Conservation (phyloP, 805 yeast species). For the Wickerhamia fluorescens region DNA sequence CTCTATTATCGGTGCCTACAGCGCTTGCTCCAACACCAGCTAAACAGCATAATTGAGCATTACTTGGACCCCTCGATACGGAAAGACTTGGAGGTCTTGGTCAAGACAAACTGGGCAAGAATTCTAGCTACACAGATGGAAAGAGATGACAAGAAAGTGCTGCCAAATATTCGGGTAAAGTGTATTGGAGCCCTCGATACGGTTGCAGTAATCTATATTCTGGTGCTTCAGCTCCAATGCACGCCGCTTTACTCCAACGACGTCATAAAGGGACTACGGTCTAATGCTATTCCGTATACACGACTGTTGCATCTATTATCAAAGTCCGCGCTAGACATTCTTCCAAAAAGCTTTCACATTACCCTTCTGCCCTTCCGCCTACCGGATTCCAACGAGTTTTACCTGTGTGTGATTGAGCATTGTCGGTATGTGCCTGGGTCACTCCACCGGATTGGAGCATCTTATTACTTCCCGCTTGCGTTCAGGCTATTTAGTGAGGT, state of each 20-base stretch:
- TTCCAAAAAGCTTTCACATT: slow-evolving; percentile 33
- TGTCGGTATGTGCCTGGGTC: slow-evolving; percentile 7
- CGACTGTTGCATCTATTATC: slow-evolving; percentile 37
- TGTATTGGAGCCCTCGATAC: slow-evolving; percentile 21
- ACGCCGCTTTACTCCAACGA: slow-evolving; percentile 47
- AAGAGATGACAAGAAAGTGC: not conserved
- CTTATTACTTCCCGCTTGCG: slow-evolving; percentile 29
- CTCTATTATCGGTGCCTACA: slow-evolving; percentile 45
- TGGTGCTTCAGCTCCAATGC: slow-evolving; percentile 38
- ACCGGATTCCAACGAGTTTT: slow-evolving; percentile 34
- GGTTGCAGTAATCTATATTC: slow-evolving; percentile 41
- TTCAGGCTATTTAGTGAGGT: slow-evolving; percentile 36
- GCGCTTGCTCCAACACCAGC: slow-evolving; percentile 42
- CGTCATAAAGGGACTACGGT: slow-evolving; percentile 33
- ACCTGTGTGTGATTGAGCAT: no score
- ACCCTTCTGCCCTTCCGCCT: slow-evolving; percentile 32
- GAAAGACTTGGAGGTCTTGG: slow-evolving; percentile 13
- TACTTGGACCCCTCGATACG: slow-evolving; percentile 7
- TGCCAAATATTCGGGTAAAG: no score
- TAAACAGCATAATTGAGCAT: slow-evolving; percentile 13
- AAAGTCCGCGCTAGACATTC: slow-evolving; percentile 19
- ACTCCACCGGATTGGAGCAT: not conserved
- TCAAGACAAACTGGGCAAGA: slow-evolving; percentile 28
- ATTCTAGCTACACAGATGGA: slow-evolving; percentile 7
- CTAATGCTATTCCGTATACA: slow-evolving; percentile 44